Evolutionary conservation across 345 rosid genomes (phyloP).

Genomic region (Populus tremula): DNA sequence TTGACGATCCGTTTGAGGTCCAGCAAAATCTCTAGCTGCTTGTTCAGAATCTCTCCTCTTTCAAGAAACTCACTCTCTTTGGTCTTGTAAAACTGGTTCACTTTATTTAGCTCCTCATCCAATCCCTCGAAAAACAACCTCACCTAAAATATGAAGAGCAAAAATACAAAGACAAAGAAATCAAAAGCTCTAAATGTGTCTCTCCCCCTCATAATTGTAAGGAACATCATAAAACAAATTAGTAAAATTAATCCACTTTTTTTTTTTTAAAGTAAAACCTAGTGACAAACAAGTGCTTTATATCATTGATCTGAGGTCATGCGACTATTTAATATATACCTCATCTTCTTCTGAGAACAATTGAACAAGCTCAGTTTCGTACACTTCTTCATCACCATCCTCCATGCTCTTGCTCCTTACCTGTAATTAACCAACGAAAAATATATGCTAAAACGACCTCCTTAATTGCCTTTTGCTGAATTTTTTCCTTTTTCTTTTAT

Average conservation of each 20-base stretch:
- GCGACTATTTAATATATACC: conserved; percentile 39
- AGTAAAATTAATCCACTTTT: too few species aligned
- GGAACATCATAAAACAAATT: too few species aligned
- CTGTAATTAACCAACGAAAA: conserved; percentile 30
- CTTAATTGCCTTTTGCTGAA: neutral
- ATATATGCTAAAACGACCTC: conserved; percentile 2
- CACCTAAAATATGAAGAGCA: conserved; percentile 38
- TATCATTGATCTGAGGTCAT: neutral
- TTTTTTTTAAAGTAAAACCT: too few species aligned
- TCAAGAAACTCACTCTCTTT: conserved; percentile 76
- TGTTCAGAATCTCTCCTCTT: conserved; percentile 69
- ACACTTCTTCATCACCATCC: conserved; percentile 48
- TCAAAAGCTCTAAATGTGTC: neutral
- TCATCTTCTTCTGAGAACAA: conserved; percentile 92
- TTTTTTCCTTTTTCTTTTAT: conserved; percentile 4
- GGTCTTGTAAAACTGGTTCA: conserved; percentile 72
- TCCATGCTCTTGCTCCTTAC: conserved; percentile 52
- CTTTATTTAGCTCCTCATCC: conserved; percentile 79
- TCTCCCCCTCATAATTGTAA: too few species aligned
- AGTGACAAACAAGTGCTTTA: neutral
- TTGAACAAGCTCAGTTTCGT: conserved; percentile 82
- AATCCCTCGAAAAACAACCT: conserved; percentile 59
- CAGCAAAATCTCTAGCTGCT: conserved; percentile 64
- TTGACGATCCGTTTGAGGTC: conserved; percentile 56
- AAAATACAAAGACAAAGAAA: neutral